Evolutionary conservation across 495 filamentous ascomycete species (phyloP).

Genomic region (Penicillium simplicissimum): DNA sequence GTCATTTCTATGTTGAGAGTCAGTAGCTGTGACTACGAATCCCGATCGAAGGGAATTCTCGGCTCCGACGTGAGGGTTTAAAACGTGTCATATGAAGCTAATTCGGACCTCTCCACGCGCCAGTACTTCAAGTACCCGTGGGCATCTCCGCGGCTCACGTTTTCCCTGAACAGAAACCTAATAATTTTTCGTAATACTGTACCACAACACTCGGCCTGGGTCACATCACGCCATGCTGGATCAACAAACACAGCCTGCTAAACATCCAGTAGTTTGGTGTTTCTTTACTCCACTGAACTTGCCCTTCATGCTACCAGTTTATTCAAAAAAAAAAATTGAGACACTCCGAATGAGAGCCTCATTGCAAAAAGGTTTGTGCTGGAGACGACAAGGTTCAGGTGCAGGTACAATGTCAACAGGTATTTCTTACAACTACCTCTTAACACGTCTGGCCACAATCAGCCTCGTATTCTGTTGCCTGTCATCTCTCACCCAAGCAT

Average conservation of each 20-base stretch:
- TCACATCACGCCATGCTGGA: too few relatives aligned
- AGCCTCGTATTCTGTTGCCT: background rate
- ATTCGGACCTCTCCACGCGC: background rate
- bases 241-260: too few relatives aligned
- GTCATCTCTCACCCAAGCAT: background rate
- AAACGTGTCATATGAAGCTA: background rate
- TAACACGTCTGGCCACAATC: background rate
- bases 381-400: background rate
- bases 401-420: background rate
- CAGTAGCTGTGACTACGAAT: background rate
- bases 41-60: background rate
- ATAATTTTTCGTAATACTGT: background rate
- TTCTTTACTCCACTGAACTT: too few relatives aligned
- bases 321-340: background rate
- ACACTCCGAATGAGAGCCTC: background rate
- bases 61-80: background rate
- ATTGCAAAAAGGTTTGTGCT: background rate
- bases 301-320: background rate
- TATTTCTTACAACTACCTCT: too few relatives aligned
- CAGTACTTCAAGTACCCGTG: too few relatives aligned
- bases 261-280: too few relatives aligned
- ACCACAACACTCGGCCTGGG: too few relatives aligned
- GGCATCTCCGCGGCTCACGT: background rate
- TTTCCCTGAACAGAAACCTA: background rate
- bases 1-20: too few relatives aligned